Evolutionary conservation across 345 rosid species (phyloP), one percentile per base, ranked within the genome.

Genomic region (Gossypium thurberi): DNA sequence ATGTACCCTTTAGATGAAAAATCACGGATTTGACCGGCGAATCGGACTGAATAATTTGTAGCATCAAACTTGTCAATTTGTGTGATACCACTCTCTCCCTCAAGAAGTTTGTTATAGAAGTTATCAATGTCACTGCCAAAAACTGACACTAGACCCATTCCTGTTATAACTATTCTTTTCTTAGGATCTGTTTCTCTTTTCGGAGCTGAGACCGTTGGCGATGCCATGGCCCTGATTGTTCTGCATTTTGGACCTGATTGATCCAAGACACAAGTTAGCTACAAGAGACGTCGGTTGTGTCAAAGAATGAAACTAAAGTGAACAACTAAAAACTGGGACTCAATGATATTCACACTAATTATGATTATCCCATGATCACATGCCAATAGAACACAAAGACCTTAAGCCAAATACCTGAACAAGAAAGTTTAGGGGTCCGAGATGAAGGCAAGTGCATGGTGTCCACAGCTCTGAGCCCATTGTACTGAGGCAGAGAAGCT

Each of bases 11-110:
- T 65, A 13, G 92, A 82, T 26, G 90, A 86, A 75, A 89, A 87
- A 59, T 81, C 83, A 2, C 84, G 87, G 60, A 90, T 84, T 79
- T 90, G 91, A 11, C 90, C 91, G 0, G 80, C 94, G n/a, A 87
- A 86, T 5, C 84, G 80, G 50, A 87, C 92, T 0, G 91, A 77
- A 71, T 83, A 82, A 33, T 23, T 73, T 1, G 90, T 84, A 56
- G 91, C 88, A 72, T 90, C 91, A 46, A 87, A 90, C 79, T 83
- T 81, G 47, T 90, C 90, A 23, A 90, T 85, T 7, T 81, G 68
- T 75, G 82, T 77, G 52, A 90, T 85, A n/a, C 94, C 92, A 70
- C 94, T 87, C 82, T 84, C 84, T 63, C 91, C 94, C 28, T 84
- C 88, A 0, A 87, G 86, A 59, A 90, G 91, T 62, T 80, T 90